Percentiles rank a stretch among this genome's conserved stretches.
Conservation (phyloP, 2,329 filamentous ascomycete genomes). For the Colletotrichum musae region DNA sequence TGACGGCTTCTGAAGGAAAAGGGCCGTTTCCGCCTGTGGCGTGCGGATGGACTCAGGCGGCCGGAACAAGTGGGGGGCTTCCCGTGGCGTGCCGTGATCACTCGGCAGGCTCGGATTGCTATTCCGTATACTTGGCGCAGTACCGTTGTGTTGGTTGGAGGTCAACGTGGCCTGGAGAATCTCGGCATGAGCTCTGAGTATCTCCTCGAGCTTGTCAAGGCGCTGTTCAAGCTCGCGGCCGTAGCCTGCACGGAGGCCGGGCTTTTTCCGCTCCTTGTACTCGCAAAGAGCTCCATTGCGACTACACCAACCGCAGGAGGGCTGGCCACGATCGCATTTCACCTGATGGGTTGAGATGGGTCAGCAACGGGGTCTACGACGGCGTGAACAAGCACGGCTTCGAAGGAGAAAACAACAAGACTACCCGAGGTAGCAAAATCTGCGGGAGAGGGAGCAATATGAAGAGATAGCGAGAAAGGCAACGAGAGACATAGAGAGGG, state of each 20-base stretch:
- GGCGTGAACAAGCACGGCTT: neutral
- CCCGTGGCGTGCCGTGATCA: constrained; percentile 70
- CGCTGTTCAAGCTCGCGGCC: constrained; percentile 81
- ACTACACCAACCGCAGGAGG: constrained; percentile 78
- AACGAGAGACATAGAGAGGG: too few species aligned
- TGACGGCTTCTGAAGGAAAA: constrained; percentile 75
- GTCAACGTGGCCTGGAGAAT: constrained; percentile 73
- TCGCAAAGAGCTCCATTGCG: constrained; percentile 75
- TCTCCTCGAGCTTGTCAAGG: constrained; percentile 78
- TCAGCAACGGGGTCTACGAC: constrained; percentile 26
- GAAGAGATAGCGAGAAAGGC: too few species aligned
- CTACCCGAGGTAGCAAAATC: neutral
- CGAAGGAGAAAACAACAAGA: neutral
- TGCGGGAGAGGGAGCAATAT: constrained; percentile 36
- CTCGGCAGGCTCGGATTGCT: constrained; percentile 67
- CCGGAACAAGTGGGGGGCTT: constrained; percentile 63
- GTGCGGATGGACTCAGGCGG: constrained; percentile 65
- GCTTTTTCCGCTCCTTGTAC: constrained; percentile 79
- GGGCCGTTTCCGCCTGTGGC: constrained; percentile 69
- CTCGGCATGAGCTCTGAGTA: constrained; percentile 75
- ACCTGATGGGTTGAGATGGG: constrained; percentile 59
- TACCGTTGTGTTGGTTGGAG: constrained; percentile 51
- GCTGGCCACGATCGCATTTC: constrained; percentile 83
- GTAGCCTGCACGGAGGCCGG: constrained; percentile 76
- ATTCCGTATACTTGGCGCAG: constrained; percentile 60